Evolutionary conservation across 257 asterid genomes (phyloP), one percentile per base, ranked within the genome.

Genomic region (Paraleonurus japonicus): DNA sequence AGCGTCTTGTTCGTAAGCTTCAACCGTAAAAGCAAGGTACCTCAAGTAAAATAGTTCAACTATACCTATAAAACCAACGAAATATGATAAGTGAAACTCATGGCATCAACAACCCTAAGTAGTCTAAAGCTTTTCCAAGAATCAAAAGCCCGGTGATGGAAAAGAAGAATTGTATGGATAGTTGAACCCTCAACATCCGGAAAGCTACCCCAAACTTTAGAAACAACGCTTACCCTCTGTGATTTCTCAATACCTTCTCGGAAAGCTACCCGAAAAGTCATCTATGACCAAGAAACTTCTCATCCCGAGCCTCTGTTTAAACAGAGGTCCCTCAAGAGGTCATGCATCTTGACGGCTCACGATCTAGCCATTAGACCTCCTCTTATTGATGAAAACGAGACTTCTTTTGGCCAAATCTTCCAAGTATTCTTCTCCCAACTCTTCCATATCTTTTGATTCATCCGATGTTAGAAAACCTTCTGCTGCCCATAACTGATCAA

Each of bases 251-350:
- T 53, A 20, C 63, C 73, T 30, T 13, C 4, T 2, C n/a, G 54
- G 65, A 54, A 69, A 69, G 24, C 39, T 22, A 11, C 73, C 73
- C 0, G 30, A 7, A 3, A 53, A 53, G 2, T 69, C 54, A 69
- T 33, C 7, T 19, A 69, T 13, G 16, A 43, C 28, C 24, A 33
- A 19, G 53, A 33, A 54, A 69, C 5, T 53, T 53, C 24, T 69
- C 65, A 20, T 69, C 73, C 37, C 5, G 24, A 22, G 24, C 23
- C 23, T 67, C 22, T 67, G 20, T 60, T 51, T 20, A 67, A 10
- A n/a, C 73, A 67, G 63, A 67, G 73, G 17, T 51, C 73, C 51
- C 73, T 67, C 73, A 67, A 67, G n/a, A 67, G 20, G 17, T 66
- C 71, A 48, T 66, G 71, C 11, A 66, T 66, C 71, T 66, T 66